Base-by-base conservation (phyloP, 2,329 filamentous ascomycete species). In the Albophoma yamanashiensis region DNA sequence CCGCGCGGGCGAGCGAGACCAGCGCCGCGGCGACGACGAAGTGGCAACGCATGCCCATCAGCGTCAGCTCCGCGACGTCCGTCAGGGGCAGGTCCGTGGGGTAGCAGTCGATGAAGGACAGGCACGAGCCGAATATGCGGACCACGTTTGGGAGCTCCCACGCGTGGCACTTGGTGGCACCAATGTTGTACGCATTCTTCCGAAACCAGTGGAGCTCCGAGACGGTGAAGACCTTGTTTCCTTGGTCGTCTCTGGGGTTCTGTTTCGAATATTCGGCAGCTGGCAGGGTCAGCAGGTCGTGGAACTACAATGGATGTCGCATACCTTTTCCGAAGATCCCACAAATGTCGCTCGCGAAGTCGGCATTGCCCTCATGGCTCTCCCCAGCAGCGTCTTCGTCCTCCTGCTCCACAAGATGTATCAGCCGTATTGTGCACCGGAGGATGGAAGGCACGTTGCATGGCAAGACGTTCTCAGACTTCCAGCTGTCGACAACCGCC, bases 141-240 rank as follows among this genome's bases (percentile, higher is more conserved):
- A 86, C 68, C 0, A 87, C 76, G 56, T 79, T 72, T 7, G 71
- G 69, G 1, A 86, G 77, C 31, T 81, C 70, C 78, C 88, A 87
- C 0, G 61, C 64, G 3, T 81, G 76, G 1, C 79, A 78, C 64
- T 87, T 78, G 62, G 85, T 84, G 5, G 93, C 73, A 0, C 86
- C 87, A 8, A 92, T 71, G 64, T 94, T 95, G 75, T 95, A 96
- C 1, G 88, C 82, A 63, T 89, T 93, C 63, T 87, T 87, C 43
- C 87, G 88, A 69, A 96, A 92, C 91, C 91, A 96, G 65, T 92
- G 82, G 4, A 95, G 77, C 66, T 96, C 91, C 3, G 78, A 70
- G 0, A 79, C 61, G 0, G 80, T 82, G 67, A 92, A 91, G 1
- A 79, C 60, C 62, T 73, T 82, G 39, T 73, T 71, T 11, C 75